Base-by-base conservation (phyloP, 2,329 filamentous ascomycete species). In the Clarireedia hainanense region DNA sequence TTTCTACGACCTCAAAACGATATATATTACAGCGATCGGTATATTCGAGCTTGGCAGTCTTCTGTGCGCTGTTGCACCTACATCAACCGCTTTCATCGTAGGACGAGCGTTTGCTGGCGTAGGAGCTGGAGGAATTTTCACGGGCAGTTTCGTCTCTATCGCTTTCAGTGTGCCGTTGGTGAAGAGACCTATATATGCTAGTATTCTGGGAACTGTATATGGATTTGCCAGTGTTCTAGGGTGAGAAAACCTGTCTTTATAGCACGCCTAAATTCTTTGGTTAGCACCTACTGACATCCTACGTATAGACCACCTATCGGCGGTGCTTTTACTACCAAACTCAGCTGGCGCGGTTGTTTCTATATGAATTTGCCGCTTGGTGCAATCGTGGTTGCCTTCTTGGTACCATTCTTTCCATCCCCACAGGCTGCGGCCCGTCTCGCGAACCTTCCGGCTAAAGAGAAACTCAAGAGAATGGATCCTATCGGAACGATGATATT, bases 1-100 rank as follows among this genome's bases (percentile, higher is more conserved):
- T 68, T 52, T 59, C 62, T 50, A 36, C 37, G 27, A 20, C n/a
- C 42, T 43, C 23, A 51, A 51, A 34, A 26, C 10, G 37, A 24
- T 36, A 6, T 43, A 40, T 43, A 7, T 43, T 10, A 1, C 9
- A 2, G 23, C 20, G 27, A 51, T 51, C 24, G 36, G 42, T 12
- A 12, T 51, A 10, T 51, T 51, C 7, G 49, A 51, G 7, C 14
- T 43, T 12, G 49, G 49, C 12, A 43, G 37, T 26, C n/a, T 51
- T 42, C 10, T 51, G n/a, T 51, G 49, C n/a, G 49, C 20, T 30
- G 15, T 39, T 3, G 47, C 47, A 15, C 47, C 47, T 12, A 37
- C n/a, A 23, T 37, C 47, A 12, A 4, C n/a, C 5, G 9, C 47
- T 3, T 49, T 49, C 27, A 49, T 49, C 23, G n/a, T 49, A 1